Evolutionary conservation across 164 flowering plant species (phyloP).

Genomic region (Aristolochia contorta): DNA sequence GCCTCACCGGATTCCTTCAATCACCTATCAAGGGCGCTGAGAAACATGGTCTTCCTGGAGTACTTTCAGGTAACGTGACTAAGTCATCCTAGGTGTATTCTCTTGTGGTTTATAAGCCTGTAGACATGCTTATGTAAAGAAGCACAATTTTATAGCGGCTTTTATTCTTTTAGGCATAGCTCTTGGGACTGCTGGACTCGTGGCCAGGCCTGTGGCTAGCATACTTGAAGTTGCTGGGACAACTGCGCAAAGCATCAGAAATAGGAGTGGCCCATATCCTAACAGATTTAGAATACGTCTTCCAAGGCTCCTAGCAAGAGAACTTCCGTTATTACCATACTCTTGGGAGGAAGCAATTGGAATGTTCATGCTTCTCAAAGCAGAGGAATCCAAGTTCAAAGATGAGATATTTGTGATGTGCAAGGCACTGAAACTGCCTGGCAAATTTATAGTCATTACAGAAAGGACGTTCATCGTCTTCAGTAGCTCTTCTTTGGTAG

Average conservation of each 20-base stretch:
- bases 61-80: constrained; percentile 63
- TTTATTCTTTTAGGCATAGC: constrained; percentile 56
- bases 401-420: constrained; percentile 57
- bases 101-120: background rate
- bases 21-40: constrained; percentile 91
- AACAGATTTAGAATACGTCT: constrained; percentile 57
- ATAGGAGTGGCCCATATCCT: constrained; percentile 55
- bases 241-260: constrained; percentile 96
- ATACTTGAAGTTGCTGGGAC: constrained; percentile 90
- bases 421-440: constrained; percentile 59
- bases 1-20: constrained; percentile 92
- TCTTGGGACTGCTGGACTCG: constrained; percentile 76
- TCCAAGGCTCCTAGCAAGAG: constrained; percentile 68
- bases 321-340: constrained; percentile 62
- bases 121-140: constrained; percentile 1
- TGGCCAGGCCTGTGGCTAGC: constrained; percentile 93
- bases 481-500: constrained; percentile 49
- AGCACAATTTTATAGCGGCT: no score
- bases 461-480: constrained; percentile 49
- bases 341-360: constrained; percentile 97
- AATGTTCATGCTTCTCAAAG: constrained; percentile 45
- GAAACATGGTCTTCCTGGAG: constrained; percentile 95
- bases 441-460: constrained; percentile 61
- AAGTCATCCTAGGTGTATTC: background rate
- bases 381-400: constrained; percentile 38